Evolutionary conservation across 2,329 filamentous ascomycete species (phyloP), one percentile per base, ranked within the genome.

Genomic region (Coleophoma cylindrospora): DNA sequence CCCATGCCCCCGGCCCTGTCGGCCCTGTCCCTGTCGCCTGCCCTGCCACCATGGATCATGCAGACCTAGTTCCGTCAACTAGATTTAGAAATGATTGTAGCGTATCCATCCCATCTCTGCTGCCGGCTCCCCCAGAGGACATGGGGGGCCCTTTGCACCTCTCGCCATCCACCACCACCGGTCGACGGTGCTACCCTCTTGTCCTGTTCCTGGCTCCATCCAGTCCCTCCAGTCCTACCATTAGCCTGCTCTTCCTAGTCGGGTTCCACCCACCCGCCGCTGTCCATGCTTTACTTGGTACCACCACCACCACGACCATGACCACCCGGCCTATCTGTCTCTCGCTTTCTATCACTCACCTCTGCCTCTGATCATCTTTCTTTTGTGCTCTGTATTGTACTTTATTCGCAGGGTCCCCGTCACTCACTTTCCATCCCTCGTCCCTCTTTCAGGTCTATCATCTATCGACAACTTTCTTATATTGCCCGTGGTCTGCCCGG

Each of bases 361-460:
- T n/a, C 54, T 59, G 61, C 57, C 61, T 64, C 61, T 65, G 60
- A 61, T 54, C 52, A 51, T 53, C 53, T 51, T 58, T 55, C 58
- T 48, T 37, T 40, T 56, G 50, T 54, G 49, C 51, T 57, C 53
- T 58, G 53, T 27, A 27, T 27, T 27, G 27, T 66, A 65, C 60
- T 64, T 66, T 63, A 65, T 64, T 59, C 58, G 57, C 58, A 63
- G 60, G 58, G 60, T 59, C 61, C 62, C 63, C 61, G 44, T 61
- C 61, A 61, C 58, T 37, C 53, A 54, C 59, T 50, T 52, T 64
- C 60, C 57, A 60, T 62, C 59, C n/a, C 32, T 44, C 27, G 14
- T 43, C 53, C 49, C 49, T 57, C 54, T 50, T 57, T 59, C 54
- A 61, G 60, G 59, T 62, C 59, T 57, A 58, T 61, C 60, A 54